Evolutionary conservation across 2,329 filamentous ascomycete genomes (phyloP).

Genomic region (Trichoderma sp.): DNA sequence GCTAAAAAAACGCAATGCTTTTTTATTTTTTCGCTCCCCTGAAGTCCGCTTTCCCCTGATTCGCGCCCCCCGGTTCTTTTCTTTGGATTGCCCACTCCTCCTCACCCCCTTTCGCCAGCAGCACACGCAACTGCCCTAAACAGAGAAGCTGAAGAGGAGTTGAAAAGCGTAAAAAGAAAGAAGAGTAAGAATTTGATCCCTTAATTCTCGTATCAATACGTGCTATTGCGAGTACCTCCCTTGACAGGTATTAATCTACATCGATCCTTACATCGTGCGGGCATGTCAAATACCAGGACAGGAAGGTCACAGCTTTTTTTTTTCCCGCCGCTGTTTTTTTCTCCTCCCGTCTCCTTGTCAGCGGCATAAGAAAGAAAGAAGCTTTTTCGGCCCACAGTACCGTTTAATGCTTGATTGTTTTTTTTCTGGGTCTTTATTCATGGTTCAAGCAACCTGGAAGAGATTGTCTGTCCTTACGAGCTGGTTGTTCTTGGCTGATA

Average conservation of each 20-base stretch:
- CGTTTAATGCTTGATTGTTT: background rate
- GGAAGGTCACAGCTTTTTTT: background rate
- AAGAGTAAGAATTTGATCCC: background rate
- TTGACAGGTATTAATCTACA: background rate
- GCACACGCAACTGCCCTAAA: background rate
- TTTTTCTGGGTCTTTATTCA: background rate
- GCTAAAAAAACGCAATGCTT: background rate
- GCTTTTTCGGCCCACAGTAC: slow-evolving; percentile 2
- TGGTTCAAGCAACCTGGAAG: background rate
- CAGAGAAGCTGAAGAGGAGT: background rate
- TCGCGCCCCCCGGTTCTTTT: background rate
- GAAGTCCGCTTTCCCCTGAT: background rate
- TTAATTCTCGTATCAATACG: background rate
- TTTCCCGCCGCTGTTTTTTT: background rate
- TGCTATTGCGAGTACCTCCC: background rate
- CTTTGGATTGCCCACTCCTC: background rate
- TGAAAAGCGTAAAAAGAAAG: background rate
- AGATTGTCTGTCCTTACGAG: background rate
- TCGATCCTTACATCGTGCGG: background rate
- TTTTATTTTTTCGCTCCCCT: background rate
- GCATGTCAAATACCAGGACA: background rate
- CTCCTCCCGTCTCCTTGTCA: background rate
- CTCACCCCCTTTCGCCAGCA: background rate
- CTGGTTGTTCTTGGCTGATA: background rate
- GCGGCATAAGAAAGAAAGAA: background rate